phyloP scores from a whole-genome alignment of 2,329 filamentous ascomycete species.

The Xylariaceae sp. region DNA sequence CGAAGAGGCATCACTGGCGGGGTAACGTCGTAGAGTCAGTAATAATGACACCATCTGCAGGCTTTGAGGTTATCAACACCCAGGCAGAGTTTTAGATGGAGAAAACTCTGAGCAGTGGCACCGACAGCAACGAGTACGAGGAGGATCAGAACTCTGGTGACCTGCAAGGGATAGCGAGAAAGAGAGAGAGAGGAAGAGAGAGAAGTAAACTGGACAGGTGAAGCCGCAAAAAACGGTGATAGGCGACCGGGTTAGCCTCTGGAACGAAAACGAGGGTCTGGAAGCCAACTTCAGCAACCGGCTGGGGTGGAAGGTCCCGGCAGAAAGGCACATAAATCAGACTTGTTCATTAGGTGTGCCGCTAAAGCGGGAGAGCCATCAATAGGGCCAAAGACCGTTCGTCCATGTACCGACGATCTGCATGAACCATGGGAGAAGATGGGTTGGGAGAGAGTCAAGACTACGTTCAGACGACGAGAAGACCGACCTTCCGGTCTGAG shows the following conservation, averaged over 20 bases:
- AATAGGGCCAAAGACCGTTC: constrained; percentile 22
- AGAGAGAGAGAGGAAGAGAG: too few relatives aligned
- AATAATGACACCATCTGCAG: constrained; percentile 6
- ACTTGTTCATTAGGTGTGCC: constrained; percentile 21
- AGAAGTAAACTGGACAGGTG: neutral
- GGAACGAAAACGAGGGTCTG: constrained; percentile 13
- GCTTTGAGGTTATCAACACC: neutral
- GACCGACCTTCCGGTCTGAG: constrained; percentile 5
- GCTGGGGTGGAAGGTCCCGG: constrained; percentile 21
- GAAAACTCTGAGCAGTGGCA: neutral
- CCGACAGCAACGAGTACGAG: neutral
- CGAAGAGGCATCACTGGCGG: constrained; percentile 24
- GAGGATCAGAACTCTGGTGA: neutral
- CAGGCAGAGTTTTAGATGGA: neutral
- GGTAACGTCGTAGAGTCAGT: constrained; percentile 2
- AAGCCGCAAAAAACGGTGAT: constrained; percentile 14
- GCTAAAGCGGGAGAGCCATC: constrained; percentile 18
- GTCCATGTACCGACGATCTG: constrained; percentile 26
- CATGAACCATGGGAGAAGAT: constrained; percentile 23
- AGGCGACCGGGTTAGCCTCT: constrained; percentile 7
- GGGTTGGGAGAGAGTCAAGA: constrained; percentile 13
- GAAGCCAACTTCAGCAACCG: neutral
- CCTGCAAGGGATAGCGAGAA: neutral
- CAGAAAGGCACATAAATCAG: constrained; percentile 31
- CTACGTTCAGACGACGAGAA: constrained; percentile 1